Percentiles rank a stretch among this genome's conserved stretches.
Evolutionary conservation across 2,329 filamentous ascomycete species (phyloP).

Genomic region (Arthroderma sp.): DNA sequence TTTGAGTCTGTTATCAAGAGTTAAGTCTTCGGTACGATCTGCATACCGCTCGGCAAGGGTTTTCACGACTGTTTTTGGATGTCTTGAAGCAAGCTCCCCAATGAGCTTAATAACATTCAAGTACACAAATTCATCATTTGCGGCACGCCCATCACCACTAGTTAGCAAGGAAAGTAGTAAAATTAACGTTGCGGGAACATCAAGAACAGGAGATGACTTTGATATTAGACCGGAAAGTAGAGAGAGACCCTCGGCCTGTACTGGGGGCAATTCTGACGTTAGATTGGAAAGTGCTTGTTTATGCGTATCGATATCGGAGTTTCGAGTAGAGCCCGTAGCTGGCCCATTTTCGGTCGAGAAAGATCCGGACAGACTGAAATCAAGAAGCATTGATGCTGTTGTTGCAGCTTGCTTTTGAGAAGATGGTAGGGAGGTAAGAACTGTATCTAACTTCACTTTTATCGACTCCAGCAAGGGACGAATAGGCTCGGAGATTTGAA

Average conservation of each 20-base stretch:
- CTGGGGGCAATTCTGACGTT: slow-evolving; percentile 27
- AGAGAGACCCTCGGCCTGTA: slow-evolving; percentile 32
- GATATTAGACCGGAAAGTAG: slow-evolving; percentile 26
- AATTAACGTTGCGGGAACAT: slow-evolving; percentile 29
- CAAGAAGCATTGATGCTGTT: slow-evolving; percentile 30
- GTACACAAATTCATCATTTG: slow-evolving; percentile 31
- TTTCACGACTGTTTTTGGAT: slow-evolving; percentile 29
- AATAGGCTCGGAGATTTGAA: slow-evolving; percentile 20
- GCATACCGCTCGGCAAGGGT: slow-evolving; percentile 28
- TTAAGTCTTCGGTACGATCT: slow-evolving; percentile 24
- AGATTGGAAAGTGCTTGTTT: slow-evolving; percentile 29
- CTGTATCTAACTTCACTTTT: slow-evolving; percentile 24
- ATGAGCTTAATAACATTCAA: slow-evolving; percentile 31
- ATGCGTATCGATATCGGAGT: slow-evolving; percentile 27
- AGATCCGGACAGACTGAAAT: slow-evolving; percentile 23
- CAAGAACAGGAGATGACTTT: slow-evolving; percentile 30
- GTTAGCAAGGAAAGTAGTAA: slow-evolving; percentile 28
- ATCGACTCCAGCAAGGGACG: slow-evolving; percentile 19
- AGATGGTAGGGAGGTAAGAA: slow-evolving; percentile 21
- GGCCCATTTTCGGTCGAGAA: slow-evolving; percentile 14
- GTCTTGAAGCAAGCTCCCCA: slow-evolving; percentile 26
- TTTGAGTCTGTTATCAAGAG: slow-evolving; percentile 27
- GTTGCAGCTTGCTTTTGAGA: slow-evolving; percentile 25
- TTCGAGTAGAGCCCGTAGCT: slow-evolving; percentile 14
- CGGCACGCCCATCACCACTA: slow-evolving; percentile 22